phyloP scores from a whole-genome alignment of 2,329 filamentous ascomycete species.

The Cytospora leucostoma region DNA sequence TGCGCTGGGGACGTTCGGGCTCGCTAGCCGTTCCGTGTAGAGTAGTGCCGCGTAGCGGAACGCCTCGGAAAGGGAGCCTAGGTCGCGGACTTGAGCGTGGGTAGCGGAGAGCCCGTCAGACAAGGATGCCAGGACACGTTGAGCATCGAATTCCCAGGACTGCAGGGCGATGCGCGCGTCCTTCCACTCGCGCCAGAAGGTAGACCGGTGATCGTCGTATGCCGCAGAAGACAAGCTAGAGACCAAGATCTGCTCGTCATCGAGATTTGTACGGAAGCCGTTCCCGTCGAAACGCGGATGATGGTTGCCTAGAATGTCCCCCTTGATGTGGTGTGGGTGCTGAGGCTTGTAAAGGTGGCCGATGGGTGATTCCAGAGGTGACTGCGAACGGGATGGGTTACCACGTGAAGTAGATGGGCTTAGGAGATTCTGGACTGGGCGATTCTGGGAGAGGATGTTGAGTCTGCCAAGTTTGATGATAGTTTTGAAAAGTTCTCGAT shows the following conservation, averaged over 20 bases:
- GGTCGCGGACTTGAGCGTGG: conserved; percentile 67
- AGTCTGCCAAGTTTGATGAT: conserved; percentile 81
- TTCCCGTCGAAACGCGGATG: conserved; percentile 63
- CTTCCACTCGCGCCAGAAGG: conserved; percentile 88
- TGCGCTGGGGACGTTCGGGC: conserved; percentile 70
- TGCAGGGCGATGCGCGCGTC: conserved; percentile 75
- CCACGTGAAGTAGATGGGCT: conserved; percentile 30
- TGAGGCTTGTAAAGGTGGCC: conserved; percentile 46
- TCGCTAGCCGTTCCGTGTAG: conserved; percentile 85
- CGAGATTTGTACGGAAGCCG: conserved; percentile 59
- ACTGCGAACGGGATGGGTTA: conserved; percentile 38
- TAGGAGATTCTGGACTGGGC: conserved; percentile 49
- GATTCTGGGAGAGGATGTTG: conserved; percentile 77
- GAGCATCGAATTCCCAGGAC: conserved; percentile 74
- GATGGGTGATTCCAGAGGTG: conserved; percentile 45
- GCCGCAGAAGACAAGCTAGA: conserved; percentile 45
- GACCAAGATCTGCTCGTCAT: conserved; percentile 55
- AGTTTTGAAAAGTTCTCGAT: conserved; percentile 81
- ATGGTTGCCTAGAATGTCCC: conserved; percentile 33
- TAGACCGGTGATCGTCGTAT: conserved; percentile 60
- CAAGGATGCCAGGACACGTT: conserved; percentile 52
- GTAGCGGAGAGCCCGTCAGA: conserved; percentile 43
- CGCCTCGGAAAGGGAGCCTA: conserved; percentile 82
- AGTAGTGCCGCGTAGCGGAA: conserved; percentile 88
- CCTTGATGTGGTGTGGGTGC: conserved; percentile 35